Conservation (phyloP, 2,329 filamentous ascomycete genomes). For the Aspergillus phoenicis region DNA sequence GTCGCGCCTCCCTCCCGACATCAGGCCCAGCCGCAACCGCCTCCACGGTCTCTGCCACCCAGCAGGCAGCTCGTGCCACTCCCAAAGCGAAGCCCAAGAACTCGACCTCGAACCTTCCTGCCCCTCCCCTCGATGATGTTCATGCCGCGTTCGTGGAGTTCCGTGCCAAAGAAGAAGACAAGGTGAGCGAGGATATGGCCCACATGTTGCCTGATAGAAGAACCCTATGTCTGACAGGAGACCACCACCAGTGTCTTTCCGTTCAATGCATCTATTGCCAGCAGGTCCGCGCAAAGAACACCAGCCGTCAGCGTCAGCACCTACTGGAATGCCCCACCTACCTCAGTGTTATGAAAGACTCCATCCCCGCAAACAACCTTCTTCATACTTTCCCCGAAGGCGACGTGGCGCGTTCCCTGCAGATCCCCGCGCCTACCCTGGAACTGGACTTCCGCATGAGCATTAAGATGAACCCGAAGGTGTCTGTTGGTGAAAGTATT, state of each 20-base stretch:
- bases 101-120: conserved; percentile 46
- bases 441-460: conserved; percentile 58
- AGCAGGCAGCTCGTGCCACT: conserved; percentile 39
- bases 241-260: conserved; percentile 44
- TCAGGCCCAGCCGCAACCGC: conserved; percentile 37
- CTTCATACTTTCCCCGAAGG: conserved; percentile 55
- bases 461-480: conserved; percentile 55
- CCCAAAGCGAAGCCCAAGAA: conserved; percentile 43
- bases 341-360: conserved; percentile 56
- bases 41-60: conserved; percentile 33
- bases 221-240: conserved; percentile 12
- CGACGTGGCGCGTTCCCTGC: conserved; percentile 51
- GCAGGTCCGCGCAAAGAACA: conserved; percentile 54
- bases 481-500: conserved; percentile 49
- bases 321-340: conserved; percentile 54
- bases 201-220: background rate
- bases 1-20: conserved; percentile 44
- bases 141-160: conserved; percentile 54
- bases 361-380: conserved; percentile 54
- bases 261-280: conserved; percentile 56
- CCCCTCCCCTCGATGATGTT: conserved; percentile 52
- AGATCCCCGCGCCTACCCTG: conserved; percentile 51
- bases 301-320: conserved; percentile 53
- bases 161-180: conserved; percentile 51
- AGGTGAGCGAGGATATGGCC: conserved; percentile 32